phyloP scores from a whole-genome alignment of 2,329 filamentous ascomycete species.

The Paecilomyces sp. region DNA sequence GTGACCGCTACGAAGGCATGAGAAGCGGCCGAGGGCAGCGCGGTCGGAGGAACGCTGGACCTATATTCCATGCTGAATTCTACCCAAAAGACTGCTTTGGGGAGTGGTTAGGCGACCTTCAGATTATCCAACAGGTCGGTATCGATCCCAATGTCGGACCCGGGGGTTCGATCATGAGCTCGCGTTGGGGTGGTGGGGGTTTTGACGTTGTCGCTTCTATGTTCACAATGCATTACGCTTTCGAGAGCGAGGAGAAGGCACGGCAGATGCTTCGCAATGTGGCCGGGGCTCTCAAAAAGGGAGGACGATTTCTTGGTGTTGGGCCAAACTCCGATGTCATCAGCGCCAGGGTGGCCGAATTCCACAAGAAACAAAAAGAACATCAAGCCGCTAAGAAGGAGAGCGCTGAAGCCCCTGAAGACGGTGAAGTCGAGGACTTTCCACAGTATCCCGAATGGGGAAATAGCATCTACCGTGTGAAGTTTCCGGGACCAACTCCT shows the following conservation, averaged over 20 bases:
- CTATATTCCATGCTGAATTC: constrained; percentile 79
- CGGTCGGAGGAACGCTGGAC: constrained; percentile 43
- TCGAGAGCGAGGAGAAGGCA: constrained; percentile 85
- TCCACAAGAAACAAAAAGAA: constrained; percentile 55
- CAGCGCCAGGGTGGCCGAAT: constrained; percentile 66
- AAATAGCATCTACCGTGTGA: constrained; percentile 85
- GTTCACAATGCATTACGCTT: constrained; percentile 99
- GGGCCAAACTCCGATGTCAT: constrained; percentile 97
- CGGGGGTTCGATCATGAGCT: constrained; percentile 46
- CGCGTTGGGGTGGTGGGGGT: constrained; percentile 64
- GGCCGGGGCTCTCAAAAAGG: constrained; percentile 81
- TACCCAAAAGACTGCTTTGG: constrained; percentile 89
- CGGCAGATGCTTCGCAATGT: constrained; percentile 91
- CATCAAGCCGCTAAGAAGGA: constrained; percentile 34
- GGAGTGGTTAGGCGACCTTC: constrained; percentile 71
- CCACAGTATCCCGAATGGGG: constrained; percentile 70
- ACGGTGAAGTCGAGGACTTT: constrained; percentile 52
- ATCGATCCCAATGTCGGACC: constrained; percentile 67
- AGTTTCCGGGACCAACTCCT: constrained; percentile 76
- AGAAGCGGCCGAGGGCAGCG: constrained; percentile 46
- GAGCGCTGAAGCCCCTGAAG: constrained; percentile 28
- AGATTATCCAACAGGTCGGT: constrained; percentile 77
- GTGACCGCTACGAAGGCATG: constrained; percentile 75
- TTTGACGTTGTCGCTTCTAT: constrained; percentile 98
- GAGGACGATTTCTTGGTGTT: constrained; percentile 86